phyloP scores from a whole-genome alignment of 345 rosid genomes.

The Arabis hirsuta region DNA sequence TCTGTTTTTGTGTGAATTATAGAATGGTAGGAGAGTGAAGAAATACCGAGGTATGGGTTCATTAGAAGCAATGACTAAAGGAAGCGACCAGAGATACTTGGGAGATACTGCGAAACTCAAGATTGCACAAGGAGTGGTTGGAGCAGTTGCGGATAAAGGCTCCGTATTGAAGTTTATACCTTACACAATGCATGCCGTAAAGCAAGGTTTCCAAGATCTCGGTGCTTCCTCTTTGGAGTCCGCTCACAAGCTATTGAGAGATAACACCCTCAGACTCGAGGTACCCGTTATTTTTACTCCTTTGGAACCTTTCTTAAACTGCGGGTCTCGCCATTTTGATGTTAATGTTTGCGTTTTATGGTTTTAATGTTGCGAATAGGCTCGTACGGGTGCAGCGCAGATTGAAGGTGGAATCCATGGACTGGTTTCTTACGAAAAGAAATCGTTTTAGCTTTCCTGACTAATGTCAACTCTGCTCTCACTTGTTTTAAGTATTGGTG shows the following conservation, averaged over 20 bases:
- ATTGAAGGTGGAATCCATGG: slow-evolving; percentile 92
- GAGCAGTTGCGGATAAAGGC: slow-evolving; percentile 89
- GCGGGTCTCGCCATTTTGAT: slow-evolving; percentile 2
- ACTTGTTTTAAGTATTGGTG: not conserved
- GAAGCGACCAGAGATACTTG: slow-evolving; percentile 89
- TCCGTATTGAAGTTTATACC: slow-evolving; percentile 79
- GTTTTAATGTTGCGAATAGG: slow-evolving; percentile 48
- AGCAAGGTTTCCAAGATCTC: slow-evolving; percentile 97
- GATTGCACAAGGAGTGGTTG: slow-evolving; percentile 98
- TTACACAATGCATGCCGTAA: slow-evolving; percentile 94
- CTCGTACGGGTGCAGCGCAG: slow-evolving; percentile 89
- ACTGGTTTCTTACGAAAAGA: slow-evolving; percentile 75
- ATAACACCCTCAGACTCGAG: slow-evolving; percentile 77
- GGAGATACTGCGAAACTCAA: slow-evolving; percentile 85
- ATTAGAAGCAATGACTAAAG: slow-evolving; percentile 95
- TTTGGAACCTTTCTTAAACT: slow-evolving; percentile 4
- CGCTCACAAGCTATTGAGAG: slow-evolving; percentile 70
- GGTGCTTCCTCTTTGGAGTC: slow-evolving; percentile 80
- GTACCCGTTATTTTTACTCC: slow-evolving; percentile 40
- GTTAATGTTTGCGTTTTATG: not conserved
- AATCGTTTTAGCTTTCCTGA: slow-evolving; percentile 40
- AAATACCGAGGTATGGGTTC: slow-evolving; percentile 97
- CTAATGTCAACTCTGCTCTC: not conserved
- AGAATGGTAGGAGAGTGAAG: slow-evolving; percentile 69
- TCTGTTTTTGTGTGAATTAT: slow-evolving; percentile 13